Conservation (phyloP, 1,139 yeast species). For the Saccharomyces hybrid region DNA sequence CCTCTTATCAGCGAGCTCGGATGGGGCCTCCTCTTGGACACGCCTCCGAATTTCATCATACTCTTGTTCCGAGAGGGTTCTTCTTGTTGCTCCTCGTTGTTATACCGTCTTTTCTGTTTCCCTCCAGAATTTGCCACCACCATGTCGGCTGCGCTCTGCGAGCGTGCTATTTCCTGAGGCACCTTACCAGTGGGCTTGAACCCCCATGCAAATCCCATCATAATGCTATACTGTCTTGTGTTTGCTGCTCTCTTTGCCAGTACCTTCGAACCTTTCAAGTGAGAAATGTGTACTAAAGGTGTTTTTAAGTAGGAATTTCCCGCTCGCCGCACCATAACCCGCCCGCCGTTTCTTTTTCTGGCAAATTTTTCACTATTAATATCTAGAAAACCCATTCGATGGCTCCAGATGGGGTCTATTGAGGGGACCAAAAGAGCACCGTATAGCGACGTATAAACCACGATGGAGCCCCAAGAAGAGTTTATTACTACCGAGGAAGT, state of each 20-base stretch:
- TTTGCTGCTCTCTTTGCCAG: not conserved
- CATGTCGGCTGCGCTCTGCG: not conserved
- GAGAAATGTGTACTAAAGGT: not conserved
- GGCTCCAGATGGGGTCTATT: not conserved
- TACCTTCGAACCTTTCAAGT: not conserved
- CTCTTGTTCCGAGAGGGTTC: not conserved
- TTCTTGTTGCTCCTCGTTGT: not conserved
- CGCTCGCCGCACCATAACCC: not conserved
- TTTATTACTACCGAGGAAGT: conserved; percentile 51
- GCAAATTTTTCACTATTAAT: not conserved
- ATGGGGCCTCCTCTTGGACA: conserved; percentile 13
- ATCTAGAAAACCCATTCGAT: not conserved
- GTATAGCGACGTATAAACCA: not conserved
- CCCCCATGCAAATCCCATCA: conserved; percentile 15
- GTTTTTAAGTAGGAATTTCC: not conserved
- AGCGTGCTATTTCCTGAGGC: not conserved
- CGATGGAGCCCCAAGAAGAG: conserved; percentile 37
- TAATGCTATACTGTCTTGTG: not conserved
- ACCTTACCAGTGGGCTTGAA: conserved; percentile 8
- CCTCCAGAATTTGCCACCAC: not conserved
- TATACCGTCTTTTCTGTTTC: conserved; percentile 1
- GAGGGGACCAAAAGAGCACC: not conserved
- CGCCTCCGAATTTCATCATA: not conserved
- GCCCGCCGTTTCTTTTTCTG: not conserved
- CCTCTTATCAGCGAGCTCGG: conserved; percentile 22